A percentile compares a stretch with the other conserved stretches of the same genome.
Evolutionary conservation across 805 yeast genomes (phyloP).

Genomic region (Saccharomycopsis sp.): DNA sequence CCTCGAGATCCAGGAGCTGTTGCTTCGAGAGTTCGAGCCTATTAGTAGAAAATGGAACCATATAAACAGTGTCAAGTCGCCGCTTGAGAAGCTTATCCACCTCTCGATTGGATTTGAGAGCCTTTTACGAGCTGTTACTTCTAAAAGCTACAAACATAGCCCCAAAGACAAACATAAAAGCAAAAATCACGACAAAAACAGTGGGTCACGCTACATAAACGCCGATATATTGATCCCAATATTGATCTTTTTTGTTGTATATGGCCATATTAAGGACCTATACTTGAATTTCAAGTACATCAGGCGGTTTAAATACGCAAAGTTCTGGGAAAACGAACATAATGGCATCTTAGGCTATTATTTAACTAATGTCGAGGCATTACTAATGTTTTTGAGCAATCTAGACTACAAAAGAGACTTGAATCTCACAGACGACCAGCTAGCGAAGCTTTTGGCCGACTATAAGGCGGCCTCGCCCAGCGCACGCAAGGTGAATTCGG

Average conservation of each 20-base stretch:
- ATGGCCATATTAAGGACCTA: conserved; percentile 13
- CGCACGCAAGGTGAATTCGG: not conserved
- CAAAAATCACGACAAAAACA: not conserved
- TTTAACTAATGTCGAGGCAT: conserved; percentile 20
- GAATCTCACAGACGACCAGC: conserved; percentile 8
- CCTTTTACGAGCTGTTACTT: not conserved
- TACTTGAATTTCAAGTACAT: conserved; percentile 17
- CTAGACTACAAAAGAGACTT: conserved; percentile 17
- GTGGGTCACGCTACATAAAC: conserved; percentile 1
- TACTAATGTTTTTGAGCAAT: conserved; percentile 12
- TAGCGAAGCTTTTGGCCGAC: conserved; percentile 1
- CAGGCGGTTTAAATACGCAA: conserved; percentile 13
- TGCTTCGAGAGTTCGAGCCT: conserved; percentile 7
- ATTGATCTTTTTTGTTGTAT: conserved; percentile 13
- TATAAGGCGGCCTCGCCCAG: not conserved
- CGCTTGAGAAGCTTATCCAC: conserved; percentile 16
- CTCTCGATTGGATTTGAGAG: conserved; percentile 7
- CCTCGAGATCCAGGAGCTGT: conserved; percentile 3
- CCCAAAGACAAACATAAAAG: not conserved
- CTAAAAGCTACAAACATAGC: not conserved
- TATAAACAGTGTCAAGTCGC: conserved; percentile 8
- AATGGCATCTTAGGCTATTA: conserved; percentile 13
- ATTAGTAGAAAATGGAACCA: conserved; percentile 13
- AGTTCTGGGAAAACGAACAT: conserved; percentile 14
- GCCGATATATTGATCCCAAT: conserved; percentile 18